Conservation (phyloP, 331 rosid genomes). For the Stylosanthes scabra region DNA sequence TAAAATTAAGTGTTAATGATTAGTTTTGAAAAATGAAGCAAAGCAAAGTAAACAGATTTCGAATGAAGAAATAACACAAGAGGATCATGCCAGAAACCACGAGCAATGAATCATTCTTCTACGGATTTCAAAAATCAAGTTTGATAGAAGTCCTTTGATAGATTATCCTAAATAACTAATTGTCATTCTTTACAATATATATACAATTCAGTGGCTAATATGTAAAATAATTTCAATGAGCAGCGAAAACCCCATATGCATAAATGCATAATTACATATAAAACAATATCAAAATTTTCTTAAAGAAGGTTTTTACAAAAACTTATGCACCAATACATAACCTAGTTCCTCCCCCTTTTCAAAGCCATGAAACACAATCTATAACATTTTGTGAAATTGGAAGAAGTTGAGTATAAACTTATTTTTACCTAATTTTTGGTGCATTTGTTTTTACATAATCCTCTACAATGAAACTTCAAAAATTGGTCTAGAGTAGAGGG, state of each 20-base stretch:
- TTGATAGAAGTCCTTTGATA: neutral
- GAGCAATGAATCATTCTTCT: conserved; percentile 20
- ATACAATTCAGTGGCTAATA: too few species aligned
- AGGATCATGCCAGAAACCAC: conserved; percentile 21
- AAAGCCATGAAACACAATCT: conserved; percentile 1
- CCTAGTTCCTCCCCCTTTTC: neutral
- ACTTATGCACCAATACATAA: neutral
- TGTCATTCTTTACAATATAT: too few species aligned
- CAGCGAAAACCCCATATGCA: conserved; percentile 7
- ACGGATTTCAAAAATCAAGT: conserved; percentile 1
- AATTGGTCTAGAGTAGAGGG: conserved; percentile 7
- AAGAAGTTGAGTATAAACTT: neutral
- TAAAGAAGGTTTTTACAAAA: neutral
- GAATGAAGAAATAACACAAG: conserved; percentile 26
- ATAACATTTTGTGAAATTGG: neutral
- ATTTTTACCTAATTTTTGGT: conserved; percentile 2
- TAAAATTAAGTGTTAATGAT: too few species aligned
- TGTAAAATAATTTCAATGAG: too few species aligned
- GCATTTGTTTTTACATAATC: neutral
- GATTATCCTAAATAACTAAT: conserved; percentile 15
- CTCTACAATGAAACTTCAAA: neutral
- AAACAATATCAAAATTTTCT: neutral
- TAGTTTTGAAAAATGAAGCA: too few species aligned
- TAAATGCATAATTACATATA: neutral
- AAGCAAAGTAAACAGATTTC: too few species aligned